Evolutionary conservation across 2,329 filamentous ascomycete genomes (phyloP), one percentile per base, ranked within the genome.

Genomic region (Alternaria hordeiaustralica): DNA sequence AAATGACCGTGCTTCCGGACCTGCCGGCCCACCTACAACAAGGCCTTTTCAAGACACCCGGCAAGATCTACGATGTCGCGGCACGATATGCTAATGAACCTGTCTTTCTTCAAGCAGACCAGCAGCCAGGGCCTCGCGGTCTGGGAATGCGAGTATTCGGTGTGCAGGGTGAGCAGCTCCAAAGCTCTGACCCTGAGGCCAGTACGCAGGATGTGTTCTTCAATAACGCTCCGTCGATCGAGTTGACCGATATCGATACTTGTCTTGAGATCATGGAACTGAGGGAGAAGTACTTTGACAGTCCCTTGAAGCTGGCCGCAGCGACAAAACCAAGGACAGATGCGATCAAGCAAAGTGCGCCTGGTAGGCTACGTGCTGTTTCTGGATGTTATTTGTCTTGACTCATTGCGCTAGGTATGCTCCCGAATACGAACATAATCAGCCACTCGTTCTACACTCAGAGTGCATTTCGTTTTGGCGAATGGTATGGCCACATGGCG

Each of bases 11-110:
- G 11, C 51, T 61, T 30, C 20, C 54, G 2, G 44, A 70, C 21
- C 53, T 80, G 4, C 73, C 79, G 23, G 23, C 65, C 9, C 75
- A 81, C 55, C 69, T 81, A 41, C 74, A 74, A 20, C 78, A 80
- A 68, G 78, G 78, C 57, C 75, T 80, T 60, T 80, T 80, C 68
- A 72, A 74, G 6, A 71, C 71, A 41, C 70, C 74, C 1, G 76
- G 75, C 6, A 70, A 69, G 36, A 47, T 25, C 4, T 80, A 80
- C 68, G 75, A 80, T 55, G 69, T 75, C 25, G 78, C 79, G 60
- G 76, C 78, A 62, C 77, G 78, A 57, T 81, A 79, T 68, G 78
- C 78, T 6, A 77, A 71, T 11, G 75, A 80, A 33, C 78, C 76
- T 12, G 75, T 77, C 12, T 79, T 80, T 64, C 61, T 79, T n/a